phyloP scores from a whole-genome alignment of 495 filamentous ascomycete genomes.

The Copromyces sp. region DNA sequence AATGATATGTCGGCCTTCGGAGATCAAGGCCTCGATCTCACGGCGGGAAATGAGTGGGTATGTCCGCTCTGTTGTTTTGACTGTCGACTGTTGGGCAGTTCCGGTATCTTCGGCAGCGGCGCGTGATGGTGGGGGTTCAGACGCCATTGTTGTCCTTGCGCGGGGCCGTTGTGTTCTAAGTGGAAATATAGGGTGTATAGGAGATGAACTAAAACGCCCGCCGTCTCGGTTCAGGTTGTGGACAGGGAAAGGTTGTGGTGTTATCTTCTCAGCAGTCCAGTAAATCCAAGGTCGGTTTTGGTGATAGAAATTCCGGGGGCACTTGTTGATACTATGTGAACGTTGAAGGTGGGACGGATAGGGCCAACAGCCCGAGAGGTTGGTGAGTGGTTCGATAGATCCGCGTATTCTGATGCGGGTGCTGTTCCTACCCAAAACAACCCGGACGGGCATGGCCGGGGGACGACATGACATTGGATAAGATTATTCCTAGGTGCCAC shows the following conservation, averaged over 20 bases:
- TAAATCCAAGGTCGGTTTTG: background rate
- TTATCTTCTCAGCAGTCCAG: background rate
- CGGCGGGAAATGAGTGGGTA: constrained; percentile 50
- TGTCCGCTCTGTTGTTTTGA: constrained; percentile 23
- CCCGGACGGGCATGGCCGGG: background rate
- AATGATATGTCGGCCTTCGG: constrained; percentile 71
- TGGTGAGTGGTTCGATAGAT: background rate
- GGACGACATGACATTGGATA: background rate
- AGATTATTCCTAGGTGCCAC: background rate
- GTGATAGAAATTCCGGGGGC: background rate
- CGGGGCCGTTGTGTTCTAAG: background rate
- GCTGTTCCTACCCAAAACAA: background rate
- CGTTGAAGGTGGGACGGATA: background rate
- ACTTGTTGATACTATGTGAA: background rate
- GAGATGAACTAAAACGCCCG: background rate
- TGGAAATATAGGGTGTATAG: background rate
- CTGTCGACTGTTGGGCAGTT: background rate
- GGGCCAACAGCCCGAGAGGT: background rate
- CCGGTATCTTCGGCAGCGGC: background rate
- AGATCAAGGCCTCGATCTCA: constrained; percentile 79
- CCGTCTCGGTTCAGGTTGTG: background rate
- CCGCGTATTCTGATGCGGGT: background rate
- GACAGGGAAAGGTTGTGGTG: background rate
- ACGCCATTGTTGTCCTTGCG: background rate
- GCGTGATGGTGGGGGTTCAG: background rate